phyloP scores from a whole-genome alignment of 2,329 filamentous ascomycete genomes.

The Verticillium nonalfalfae region DNA sequence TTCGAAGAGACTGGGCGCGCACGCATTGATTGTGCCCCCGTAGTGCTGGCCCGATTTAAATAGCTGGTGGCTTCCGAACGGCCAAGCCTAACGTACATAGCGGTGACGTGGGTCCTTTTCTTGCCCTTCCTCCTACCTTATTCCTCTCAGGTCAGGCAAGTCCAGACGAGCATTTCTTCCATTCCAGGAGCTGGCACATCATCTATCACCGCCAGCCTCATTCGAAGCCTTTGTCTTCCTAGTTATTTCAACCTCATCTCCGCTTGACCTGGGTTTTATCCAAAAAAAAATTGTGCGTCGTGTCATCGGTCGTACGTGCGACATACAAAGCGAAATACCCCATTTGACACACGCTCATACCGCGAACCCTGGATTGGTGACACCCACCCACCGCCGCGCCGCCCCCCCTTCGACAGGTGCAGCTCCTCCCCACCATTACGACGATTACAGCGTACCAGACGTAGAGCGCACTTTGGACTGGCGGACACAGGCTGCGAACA shows the following conservation, averaged over 20 bases:
- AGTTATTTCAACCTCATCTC: not conserved
- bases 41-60: no score
- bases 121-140: not conserved
- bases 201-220: no score
- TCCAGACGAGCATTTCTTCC: not conserved
- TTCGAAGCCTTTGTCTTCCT: no score
- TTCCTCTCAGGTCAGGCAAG: not conserved
- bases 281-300: no score
- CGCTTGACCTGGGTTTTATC: not conserved
- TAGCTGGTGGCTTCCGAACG: no score
- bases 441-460: not conserved
- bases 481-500: not conserved
- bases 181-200: not conserved
- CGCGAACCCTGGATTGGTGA: not conserved
- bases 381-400: not conserved
- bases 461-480: not conserved
- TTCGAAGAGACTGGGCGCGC: no score
- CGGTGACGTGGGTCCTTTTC: conserved; percentile 8
- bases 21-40: no score
- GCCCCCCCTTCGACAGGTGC: not conserved
- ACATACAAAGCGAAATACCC: not conserved
- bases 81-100: not conserved
- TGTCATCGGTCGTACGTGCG: not conserved
- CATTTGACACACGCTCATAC: not conserved
- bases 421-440: no score